Base-by-base conservation (phyloP, 495 filamentous ascomycete species). In the Patellaria atrata region DNA sequence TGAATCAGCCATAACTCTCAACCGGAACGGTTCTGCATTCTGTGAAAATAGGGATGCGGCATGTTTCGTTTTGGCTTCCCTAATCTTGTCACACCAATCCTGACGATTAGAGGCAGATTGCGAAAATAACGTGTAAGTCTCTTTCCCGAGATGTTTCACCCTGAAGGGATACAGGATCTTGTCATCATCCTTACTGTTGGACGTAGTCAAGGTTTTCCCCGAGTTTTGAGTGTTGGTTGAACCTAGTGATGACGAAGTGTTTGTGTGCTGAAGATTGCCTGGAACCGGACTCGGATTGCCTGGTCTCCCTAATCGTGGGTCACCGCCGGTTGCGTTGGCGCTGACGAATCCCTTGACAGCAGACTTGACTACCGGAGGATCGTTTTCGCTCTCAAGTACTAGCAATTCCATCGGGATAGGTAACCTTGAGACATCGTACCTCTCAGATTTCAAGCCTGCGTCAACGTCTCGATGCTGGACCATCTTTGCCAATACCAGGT, bases 371-470 rank as follows among this genome's bases (percentile, higher is more conserved):
- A 96, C 82, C 0, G 91, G 79, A 37, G 93, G 84, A 40, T 99
- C 89, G 38, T 84, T 77, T 25, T 78, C 74, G 48, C 79, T 89
- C 55, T 99, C 89, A 4, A 99, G 62, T 14, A 87, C 81, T 17
- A 99, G 62, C 21, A 99, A 65, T 48, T 92, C 83, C 86, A 96
- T 99, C 1, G 91, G 91, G 45, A 99, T 94, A 15, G 89, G 89
- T 73, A 89, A 61, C 58, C 91, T 89, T 2, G 86, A 94, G 8
- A 99, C 86, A 56, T 99, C 89, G 40, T 86, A 99, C 45, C 73
- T 76, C 59, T 87, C 87, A 31, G 78, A 76, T 47, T 79, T 85
- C 36, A 69, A 63, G 3, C 71, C 69, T 8, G 67, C 65, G 25
- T 68, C 56, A 15, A 64, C 62, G 41, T 92, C 83, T 40, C 74